Base-by-base conservation (phyloP, 768 basidiomycete species). In the Rickenella mellea region DNA sequence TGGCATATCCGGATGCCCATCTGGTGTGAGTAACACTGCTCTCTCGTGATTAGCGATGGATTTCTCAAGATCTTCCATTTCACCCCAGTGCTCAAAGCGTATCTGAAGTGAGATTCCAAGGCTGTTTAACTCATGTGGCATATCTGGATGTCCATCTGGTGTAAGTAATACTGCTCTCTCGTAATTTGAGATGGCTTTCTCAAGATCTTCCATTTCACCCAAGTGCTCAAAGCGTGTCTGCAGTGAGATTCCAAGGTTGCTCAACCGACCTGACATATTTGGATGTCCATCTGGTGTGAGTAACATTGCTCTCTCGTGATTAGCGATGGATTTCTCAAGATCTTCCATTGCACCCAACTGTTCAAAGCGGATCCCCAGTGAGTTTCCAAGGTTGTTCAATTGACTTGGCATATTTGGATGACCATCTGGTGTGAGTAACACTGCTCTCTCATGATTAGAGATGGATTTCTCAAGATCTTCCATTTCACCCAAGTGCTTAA, bases 401-500 rank as follows among this genome's bases (percentile, higher is more conserved):
- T 2, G 27, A 11, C n/a, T 25, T 22, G 37, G 9, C 39, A 4
- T 32, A n/a, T 9, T 26, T 22, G 39, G 29, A 31, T 45, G 6
- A 12, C 29, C 39, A 35, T 43, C 38, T 10, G 44, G 28, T 17
- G 49, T 42, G 28, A 45, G 37, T 29, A 22, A 21, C 6, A 51
- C 31, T 6, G 49, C 49, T 20, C 14, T 19, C 21, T 41, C 29
- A 7, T 21, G 39, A 21, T 25, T 20, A 24, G 24, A 25, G 9
- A 50, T 46, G 17, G 49, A 24, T 22, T n/a, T 29, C 8, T 50
- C 19, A 15, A 51, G 11, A 29, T 51, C 48, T 20, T 5, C 14
- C 3, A 49, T 21, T 2, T 50, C 39, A 14, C 44, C 40, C 21
- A 46, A 25, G 9, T 19, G 27, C 19, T 30, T 10, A 38, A 51